phyloP scores from a whole-genome alignment of 2,329 filamentous ascomycete species.

The Ascocoryne sarcoides region DNA sequence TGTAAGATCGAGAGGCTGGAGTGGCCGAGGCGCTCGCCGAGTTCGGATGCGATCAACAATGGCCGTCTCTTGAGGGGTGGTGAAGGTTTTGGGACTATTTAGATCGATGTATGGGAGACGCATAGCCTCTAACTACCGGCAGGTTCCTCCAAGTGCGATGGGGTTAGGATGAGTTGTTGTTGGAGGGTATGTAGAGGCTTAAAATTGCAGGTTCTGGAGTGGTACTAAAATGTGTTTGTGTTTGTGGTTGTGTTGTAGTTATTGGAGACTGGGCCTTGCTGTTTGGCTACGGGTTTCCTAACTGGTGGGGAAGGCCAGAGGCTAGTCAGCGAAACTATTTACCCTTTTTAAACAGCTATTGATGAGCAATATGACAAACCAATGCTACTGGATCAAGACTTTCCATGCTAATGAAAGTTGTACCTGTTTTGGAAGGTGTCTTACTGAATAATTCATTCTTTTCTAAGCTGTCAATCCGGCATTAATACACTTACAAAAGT shows the following conservation, averaged over 20 bases:
- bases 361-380: too few relatives aligned
- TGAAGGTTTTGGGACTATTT: slow-evolving; percentile 39
- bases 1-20: slow-evolving; percentile 67
- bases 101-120: slow-evolving; percentile 53
- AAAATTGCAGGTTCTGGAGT: neutral
- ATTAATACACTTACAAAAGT: too few relatives aligned
- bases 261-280: neutral
- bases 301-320: neutral
- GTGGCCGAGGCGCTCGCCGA: slow-evolving; percentile 58
- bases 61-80: slow-evolving; percentile 38
- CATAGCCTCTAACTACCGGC: too few relatives aligned
- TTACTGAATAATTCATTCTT: too few relatives aligned
- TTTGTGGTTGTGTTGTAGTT: neutral
- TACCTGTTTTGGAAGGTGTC: too few relatives aligned
- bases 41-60: slow-evolving; percentile 56
- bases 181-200: neutral
- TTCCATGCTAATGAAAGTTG: too few relatives aligned
- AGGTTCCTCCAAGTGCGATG: neutral
- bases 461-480: too few relatives aligned
- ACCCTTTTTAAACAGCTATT: too few relatives aligned
- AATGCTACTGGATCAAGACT: too few relatives aligned
- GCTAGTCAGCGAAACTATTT: too few relatives aligned
- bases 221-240: neutral
- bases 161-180: neutral
- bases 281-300: neutral